A percentile compares a stretch with the other conserved stretches of the same genome.
These are phyloP conservation scores for Morella rubra DNA, from an alignment of 306 rosid genomes.

Conservation along the genomic window DNA sequence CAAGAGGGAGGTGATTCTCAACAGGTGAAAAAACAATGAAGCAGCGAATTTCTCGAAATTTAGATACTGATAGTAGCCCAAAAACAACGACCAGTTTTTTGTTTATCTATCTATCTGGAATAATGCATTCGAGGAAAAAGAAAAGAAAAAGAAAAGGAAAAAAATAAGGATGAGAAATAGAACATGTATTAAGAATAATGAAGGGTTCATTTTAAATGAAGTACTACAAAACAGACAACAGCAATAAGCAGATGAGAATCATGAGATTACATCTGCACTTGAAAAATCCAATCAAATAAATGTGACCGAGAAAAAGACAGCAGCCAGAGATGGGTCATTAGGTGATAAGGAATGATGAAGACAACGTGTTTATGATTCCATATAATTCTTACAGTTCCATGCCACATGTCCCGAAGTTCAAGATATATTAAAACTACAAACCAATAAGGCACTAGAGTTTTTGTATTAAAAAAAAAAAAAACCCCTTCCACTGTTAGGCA, in stretches of 20 bases:
- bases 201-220: conserved; percentile 4
- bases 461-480: no score
- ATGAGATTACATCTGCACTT: neutral
- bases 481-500: no score
- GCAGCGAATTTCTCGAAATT: conserved; percentile 45
- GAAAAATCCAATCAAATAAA: neutral
- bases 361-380: neutral
- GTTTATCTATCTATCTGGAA: conserved; percentile 53
- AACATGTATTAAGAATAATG: conserved; percentile 24
- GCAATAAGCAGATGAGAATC: neutral
- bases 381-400: neutral
- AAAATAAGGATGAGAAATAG: conserved; percentile 53
- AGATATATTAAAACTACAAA: no score
- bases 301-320: neutral
- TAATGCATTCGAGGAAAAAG: conserved; percentile 38
- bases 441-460: no score
- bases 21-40: conserved; percentile 44
- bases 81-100: conserved; percentile 47
- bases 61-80: conserved; percentile 41
- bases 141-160: conserved; percentile 33
- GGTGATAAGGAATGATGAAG: neutral
- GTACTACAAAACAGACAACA: conserved; percentile 14
- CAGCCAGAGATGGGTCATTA: conserved; percentile 2
- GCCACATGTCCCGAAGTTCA: neutral
- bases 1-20: conserved; percentile 56